phyloP scores from a whole-genome alignment of 768 basidiomycete genomes.

The Mycena maculata region DNA sequence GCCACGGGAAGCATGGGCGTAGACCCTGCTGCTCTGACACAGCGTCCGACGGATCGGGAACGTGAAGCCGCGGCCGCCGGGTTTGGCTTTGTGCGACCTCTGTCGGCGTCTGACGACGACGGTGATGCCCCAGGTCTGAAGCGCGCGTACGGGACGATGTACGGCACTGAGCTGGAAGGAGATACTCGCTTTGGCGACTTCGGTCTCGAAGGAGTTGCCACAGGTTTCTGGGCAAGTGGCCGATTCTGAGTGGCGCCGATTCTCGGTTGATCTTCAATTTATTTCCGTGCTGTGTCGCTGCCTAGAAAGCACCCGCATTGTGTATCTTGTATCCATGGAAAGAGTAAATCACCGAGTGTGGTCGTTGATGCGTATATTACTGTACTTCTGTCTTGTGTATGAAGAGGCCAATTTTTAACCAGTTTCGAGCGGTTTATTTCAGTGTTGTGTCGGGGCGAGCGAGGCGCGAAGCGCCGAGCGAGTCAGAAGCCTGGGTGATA shows the following conservation, averaged over 20 bases:
- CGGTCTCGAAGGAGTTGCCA: conserved; percentile 81
- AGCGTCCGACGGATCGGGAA: conserved; percentile 40
- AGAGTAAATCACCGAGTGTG: background rate
- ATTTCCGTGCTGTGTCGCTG: conserved; percentile 13
- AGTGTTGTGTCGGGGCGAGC: too few species aligned
- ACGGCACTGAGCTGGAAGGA: conserved; percentile 83
- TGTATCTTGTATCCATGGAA: conserved; percentile 21
- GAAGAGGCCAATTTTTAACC: background rate
- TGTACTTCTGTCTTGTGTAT: conserved; percentile 27
- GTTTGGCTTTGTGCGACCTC: conserved; percentile 42
- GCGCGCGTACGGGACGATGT: conserved; percentile 87
- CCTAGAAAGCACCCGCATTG: background rate
- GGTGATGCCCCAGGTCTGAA: conserved; percentile 59
- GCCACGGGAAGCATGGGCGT: conserved; percentile 42
- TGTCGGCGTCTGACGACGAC: conserved; percentile 13
- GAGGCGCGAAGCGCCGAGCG: too few species aligned
- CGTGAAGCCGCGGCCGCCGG: conserved; percentile 50
- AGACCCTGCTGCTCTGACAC: conserved; percentile 54
- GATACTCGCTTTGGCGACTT: conserved; percentile 91
- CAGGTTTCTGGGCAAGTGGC: conserved; percentile 72
- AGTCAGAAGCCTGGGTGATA: too few species aligned
- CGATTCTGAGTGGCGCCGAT: conserved; percentile 58
- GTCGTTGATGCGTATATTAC: conserved; percentile 17
- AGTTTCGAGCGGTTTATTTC: background rate
- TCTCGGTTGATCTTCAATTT: conserved; percentile 7